Evolutionary conservation across 2,329 filamentous ascomycete genomes (phyloP).

Genomic region (Trichophyton schoenleinii): DNA sequence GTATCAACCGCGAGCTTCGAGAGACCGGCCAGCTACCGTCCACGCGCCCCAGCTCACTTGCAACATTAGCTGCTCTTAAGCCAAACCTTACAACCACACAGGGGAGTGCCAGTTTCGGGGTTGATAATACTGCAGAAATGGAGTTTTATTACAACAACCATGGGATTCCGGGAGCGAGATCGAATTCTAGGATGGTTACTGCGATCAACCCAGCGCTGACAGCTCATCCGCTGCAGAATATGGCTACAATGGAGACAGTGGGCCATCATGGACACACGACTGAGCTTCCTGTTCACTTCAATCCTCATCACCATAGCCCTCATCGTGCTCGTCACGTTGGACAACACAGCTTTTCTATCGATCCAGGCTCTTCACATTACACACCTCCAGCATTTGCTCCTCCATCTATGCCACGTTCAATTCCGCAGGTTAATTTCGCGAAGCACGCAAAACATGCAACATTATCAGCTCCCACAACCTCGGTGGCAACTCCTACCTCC

Average conservation of each 20-base stretch:
- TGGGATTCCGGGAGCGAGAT: slow-evolving; percentile 7
- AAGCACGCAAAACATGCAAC: not conserved
- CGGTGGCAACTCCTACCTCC: not conserved
- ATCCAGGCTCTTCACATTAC: not conserved
- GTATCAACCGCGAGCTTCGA: slow-evolving; percentile 4
- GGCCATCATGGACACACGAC: not conserved
- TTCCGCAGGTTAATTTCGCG: not conserved
- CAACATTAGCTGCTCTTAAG: slow-evolving; percentile 4
- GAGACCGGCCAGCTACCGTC: slow-evolving; percentile 1
- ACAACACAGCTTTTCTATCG: not conserved
- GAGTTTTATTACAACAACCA: slow-evolving; percentile 5
- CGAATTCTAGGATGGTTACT: slow-evolving; percentile 6
- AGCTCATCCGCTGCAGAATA: slow-evolving; percentile 10
- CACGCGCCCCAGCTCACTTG: slow-evolving; percentile 5
- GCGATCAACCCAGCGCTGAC: not conserved
- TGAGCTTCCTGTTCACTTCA: not conserved
- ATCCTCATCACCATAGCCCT: not conserved
- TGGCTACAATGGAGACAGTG: slow-evolving; percentile 7
- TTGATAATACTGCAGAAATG: slow-evolving; percentile 6
- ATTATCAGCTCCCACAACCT: not conserved
- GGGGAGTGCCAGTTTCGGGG: slow-evolving; percentile 6
- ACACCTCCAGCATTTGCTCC: not conserved
- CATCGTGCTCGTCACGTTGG: not conserved
- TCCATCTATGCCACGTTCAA: not conserved
- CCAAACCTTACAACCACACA: slow-evolving; percentile 15